Evolutionary conservation across 257 asterid species (phyloP).

Genomic region (Petrea volubilis): DNA sequence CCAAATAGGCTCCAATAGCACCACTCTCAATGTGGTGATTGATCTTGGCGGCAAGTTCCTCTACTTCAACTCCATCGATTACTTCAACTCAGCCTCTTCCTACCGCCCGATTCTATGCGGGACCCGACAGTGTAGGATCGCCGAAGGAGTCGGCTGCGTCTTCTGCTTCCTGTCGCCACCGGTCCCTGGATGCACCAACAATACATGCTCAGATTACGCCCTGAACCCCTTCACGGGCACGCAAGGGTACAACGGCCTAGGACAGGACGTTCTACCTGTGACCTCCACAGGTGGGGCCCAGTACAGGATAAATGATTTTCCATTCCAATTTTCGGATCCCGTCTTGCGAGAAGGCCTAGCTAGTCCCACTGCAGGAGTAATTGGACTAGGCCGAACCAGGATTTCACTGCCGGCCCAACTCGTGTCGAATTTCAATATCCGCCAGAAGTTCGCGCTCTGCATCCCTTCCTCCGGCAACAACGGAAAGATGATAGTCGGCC

Average conservation of each 20-base stretch:
- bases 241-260: slow-evolving; percentile 43
- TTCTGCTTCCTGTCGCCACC: slow-evolving; percentile 53
- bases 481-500: slow-evolving; percentile 42
- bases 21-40: slow-evolving; percentile 35
- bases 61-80: slow-evolving; percentile 44
- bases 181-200: slow-evolving; percentile 52
- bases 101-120: slow-evolving; percentile 48
- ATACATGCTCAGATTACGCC: slow-evolving; percentile 51
- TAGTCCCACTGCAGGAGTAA: slow-evolving; percentile 24
- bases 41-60: slow-evolving; percentile 54
- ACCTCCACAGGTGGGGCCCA: slow-evolving; percentile 23
- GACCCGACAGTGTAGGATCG: slow-evolving; percentile 28
- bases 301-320: slow-evolving; percentile 26
- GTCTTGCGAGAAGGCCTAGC: slow-evolving; percentile 35
- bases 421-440: slow-evolving; percentile 34
- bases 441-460: slow-evolving; percentile 37
- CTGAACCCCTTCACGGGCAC: slow-evolving; percentile 58
- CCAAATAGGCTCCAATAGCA: slow-evolving; percentile 40
- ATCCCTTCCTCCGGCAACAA: slow-evolving; percentile 32
- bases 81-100: slow-evolving; percentile 39
- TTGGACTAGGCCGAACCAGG: slow-evolving; percentile 48
- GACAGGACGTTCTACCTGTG: slow-evolving; percentile 34
- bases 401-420: slow-evolving; percentile 46
- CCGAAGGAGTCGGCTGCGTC: slow-evolving; percentile 43
- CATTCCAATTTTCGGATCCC: slow-evolving; percentile 47